These are phyloP conservation scores for Dacryopinax spathularia DNA, from an alignment of 768 basidiomycete species.

Conservation along the genomic window DNA sequence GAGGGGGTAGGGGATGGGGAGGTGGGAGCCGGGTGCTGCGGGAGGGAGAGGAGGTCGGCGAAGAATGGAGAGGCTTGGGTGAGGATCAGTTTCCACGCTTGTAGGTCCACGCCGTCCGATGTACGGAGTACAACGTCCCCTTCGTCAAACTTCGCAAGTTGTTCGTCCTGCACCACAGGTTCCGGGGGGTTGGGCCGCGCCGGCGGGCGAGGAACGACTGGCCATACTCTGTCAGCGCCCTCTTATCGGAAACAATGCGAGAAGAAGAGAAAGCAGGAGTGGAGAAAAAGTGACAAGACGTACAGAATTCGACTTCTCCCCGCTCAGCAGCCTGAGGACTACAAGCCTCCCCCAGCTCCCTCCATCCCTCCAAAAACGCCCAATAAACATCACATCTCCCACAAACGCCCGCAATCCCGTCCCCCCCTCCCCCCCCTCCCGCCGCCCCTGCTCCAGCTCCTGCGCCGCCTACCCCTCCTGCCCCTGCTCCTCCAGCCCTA, in stretches of 20 bases:
- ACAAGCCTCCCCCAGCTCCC: not conserved
- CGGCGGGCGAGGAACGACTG: not conserved
- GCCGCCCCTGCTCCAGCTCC: no score
- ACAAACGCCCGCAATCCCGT: not conserved
- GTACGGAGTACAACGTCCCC: not conserved
- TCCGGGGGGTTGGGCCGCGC: not conserved
- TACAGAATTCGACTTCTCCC: not conserved
- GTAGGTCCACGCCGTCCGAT: not conserved
- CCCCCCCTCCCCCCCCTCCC: no score
- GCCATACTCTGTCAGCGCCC: no score
- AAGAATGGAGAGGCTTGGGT: not conserved
- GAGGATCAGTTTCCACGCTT: not conserved
- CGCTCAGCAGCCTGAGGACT: no score
- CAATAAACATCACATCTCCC: not conserved
- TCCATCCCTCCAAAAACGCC: not conserved
- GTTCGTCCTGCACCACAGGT: not conserved
- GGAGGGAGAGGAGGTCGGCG: not conserved
- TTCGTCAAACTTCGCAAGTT: not conserved
- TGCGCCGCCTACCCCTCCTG: no score
- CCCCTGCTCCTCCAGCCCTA: no score
- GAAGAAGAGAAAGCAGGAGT: not conserved
- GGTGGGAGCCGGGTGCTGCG: no score
- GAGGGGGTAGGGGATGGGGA: no score
- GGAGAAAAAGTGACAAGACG: not conserved
- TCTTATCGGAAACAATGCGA: not conserved